phyloP scores from a whole-genome alignment of 768 basidiomycete genomes.

The Lentinula boryana region DNA sequence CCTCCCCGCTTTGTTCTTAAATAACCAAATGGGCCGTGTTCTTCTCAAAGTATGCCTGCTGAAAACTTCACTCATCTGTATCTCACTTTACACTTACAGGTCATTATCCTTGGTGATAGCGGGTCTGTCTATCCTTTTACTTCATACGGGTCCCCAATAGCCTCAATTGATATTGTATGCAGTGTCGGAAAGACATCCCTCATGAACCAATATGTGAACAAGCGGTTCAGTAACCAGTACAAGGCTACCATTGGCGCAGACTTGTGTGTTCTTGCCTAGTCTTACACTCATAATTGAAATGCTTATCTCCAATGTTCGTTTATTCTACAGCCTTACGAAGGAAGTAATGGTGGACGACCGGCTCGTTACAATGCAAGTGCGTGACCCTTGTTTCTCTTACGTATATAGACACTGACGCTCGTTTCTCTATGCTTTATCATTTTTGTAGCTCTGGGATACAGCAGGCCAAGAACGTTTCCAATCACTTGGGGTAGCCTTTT shows the following conservation, averaged over 20 bases:
- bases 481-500: constrained; percentile 97
- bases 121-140: constrained; percentile 49
- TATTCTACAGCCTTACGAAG: constrained; percentile 73
- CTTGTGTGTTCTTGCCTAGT: constrained; percentile 56
- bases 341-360: constrained; percentile 99
- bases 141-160: constrained; percentile 8
- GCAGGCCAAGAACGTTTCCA: constrained; percentile 99
- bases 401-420: constrained; percentile 1
- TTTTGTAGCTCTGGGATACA: constrained; percentile 88
- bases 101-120: constrained; percentile 98
- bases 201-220: constrained; percentile 99
- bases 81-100: constrained; percentile 39
- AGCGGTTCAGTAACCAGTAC: constrained; percentile 99
- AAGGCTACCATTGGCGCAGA: constrained; percentile 98
- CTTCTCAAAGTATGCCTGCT: constrained; percentile 62
- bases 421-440: not conserved
- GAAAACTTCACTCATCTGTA: not conserved
- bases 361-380: constrained; percentile 96
- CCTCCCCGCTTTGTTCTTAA: not conserved
- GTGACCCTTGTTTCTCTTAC: constrained; percentile 13
- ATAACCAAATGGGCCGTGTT: constrained; percentile 69
- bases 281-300: constrained; percentile 5
- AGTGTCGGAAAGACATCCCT: constrained; percentile 99
- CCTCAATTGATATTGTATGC: constrained; percentile 12
- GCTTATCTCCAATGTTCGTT: constrained; percentile 15